phyloP scores from a whole-genome alignment of 2,329 filamentous ascomycete genomes.

The Elsinoe arachidis region DNA sequence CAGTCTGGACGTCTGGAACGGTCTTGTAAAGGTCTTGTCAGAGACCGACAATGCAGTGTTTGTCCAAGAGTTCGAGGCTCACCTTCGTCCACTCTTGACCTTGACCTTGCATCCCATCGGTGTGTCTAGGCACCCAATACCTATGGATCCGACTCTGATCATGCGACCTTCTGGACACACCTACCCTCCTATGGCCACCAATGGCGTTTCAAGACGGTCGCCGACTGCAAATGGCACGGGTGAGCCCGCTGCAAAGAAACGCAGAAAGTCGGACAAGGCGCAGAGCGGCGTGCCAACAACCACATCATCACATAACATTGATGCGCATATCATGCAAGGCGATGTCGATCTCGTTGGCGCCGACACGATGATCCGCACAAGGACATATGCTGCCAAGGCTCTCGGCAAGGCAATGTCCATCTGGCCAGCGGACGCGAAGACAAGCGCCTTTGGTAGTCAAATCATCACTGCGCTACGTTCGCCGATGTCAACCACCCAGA shows the following conservation, averaged over 20 bases:
- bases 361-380: constrained; percentile 79
- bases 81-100: constrained; percentile 73
- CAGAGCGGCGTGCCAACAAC: constrained; percentile 52
- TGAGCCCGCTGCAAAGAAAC: constrained; percentile 57
- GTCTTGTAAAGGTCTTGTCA: constrained; percentile 62
- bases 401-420: constrained; percentile 75
- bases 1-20: constrained; percentile 80
- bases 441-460: constrained; percentile 55
- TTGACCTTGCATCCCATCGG: constrained; percentile 86
- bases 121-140: constrained; percentile 78
- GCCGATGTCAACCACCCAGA: constrained; percentile 73
- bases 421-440: constrained; percentile 54
- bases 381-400: constrained; percentile 77
- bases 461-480: constrained; percentile 62
- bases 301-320: constrained; percentile 79
- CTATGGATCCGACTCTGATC: constrained; percentile 84
- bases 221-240: constrained; percentile 43
- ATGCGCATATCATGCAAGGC: constrained; percentile 95
- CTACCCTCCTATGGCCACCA: constrained; percentile 49
- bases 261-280: constrained; percentile 75
- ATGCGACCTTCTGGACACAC: constrained; percentile 86
- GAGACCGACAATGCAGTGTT: constrained; percentile 53
- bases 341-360: constrained; percentile 90
- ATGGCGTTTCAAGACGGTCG: constrained; percentile 31
- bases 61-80: constrained; percentile 61